Evolutionary conservation across 2,329 filamentous ascomycete species (phyloP).

Genomic region (Xylariales sp.): DNA sequence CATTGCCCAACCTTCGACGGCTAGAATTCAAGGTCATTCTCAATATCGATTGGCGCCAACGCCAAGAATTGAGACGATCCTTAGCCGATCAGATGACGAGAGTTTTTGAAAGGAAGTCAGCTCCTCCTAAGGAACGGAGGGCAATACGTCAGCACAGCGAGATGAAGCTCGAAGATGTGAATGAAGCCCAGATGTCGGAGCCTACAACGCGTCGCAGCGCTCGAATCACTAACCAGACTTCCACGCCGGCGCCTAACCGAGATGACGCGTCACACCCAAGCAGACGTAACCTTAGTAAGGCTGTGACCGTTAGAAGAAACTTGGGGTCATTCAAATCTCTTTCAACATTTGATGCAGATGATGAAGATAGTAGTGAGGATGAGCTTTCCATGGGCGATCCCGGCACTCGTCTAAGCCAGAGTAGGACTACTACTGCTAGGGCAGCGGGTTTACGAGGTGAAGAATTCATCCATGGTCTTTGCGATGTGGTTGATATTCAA

Average conservation of each 20-base stretch:
- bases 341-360: constrained; percentile 47
- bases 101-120: constrained; percentile 63
- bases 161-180: constrained; percentile 13
- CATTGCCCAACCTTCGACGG: constrained; percentile 74
- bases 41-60: constrained; percentile 82
- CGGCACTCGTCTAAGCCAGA: constrained; percentile 23
- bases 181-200: constrained; percentile 10
- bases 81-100: constrained; percentile 79
- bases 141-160: constrained; percentile 27
- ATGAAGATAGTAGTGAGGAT: constrained; percentile 51
- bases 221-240: constrained; percentile 43
- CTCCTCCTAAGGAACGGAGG: constrained; percentile 38
- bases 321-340: constrained; percentile 38
- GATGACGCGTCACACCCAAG: constrained; percentile 21
- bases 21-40: constrained; percentile 82
- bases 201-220: constrained; percentile 46
- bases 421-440: constrained; percentile 35
- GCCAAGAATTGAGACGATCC: constrained; percentile 80
- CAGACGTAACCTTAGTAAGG: constrained; percentile 32
- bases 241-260: constrained; percentile 36
- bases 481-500: constrained; percentile 74
- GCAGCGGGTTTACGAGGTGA: constrained; percentile 31
- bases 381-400: constrained; percentile 43
- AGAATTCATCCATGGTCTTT: constrained; percentile 72
- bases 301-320: constrained; percentile 39